These are phyloP conservation scores for Athelia psychrophila DNA, from an alignment of 1,284 basidiomycete genomes.

Conservation along the genomic window DNA sequence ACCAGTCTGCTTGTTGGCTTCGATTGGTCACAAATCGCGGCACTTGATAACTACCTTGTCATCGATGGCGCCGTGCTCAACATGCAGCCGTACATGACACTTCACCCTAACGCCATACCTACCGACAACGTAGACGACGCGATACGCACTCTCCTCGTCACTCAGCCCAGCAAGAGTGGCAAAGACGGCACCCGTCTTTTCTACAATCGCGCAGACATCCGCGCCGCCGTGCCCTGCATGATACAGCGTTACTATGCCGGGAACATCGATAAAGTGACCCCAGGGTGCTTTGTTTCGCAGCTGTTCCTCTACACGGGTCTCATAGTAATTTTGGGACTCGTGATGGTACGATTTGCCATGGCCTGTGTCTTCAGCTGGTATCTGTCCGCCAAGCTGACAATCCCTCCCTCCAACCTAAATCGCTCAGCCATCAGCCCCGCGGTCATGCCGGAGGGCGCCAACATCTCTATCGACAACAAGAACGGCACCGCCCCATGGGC, in stretches of 20 bases:
- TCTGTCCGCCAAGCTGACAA: conserved; percentile 76
- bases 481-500: conserved; percentile 95
- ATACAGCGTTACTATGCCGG: conserved; percentile 87
- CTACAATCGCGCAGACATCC: conserved; percentile 66
- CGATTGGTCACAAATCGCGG: conserved; percentile 82
- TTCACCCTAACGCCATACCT: conserved; percentile 67
- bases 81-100: conserved; percentile 81
- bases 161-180: conserved; percentile 53
- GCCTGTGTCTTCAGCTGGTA: conserved; percentile 98
- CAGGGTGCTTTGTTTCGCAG: conserved; percentile 91
- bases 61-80: conserved; percentile 95
- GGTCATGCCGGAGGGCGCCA: conserved; percentile 94
- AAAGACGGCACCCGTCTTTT: conserved; percentile 91
- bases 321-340: conserved; percentile 87
- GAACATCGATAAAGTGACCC: conserved; percentile 94
- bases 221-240: conserved; percentile 75
- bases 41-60: conserved; percentile 73
- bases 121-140: conserved; percentile 82
- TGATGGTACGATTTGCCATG: conserved; percentile 93
- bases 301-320: conserved; percentile 92
- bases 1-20: conserved; percentile 77
- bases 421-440: conserved; percentile 87
- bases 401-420: conserved; percentile 67
- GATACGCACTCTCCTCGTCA: conserved; percentile 72
- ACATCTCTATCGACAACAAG: conserved; percentile 83